Evolutionary conservation across 148 eudicot species (phyloP), one percentile per base, ranked within the genome.

Genomic region (Rhododendron kiyosumense): DNA sequence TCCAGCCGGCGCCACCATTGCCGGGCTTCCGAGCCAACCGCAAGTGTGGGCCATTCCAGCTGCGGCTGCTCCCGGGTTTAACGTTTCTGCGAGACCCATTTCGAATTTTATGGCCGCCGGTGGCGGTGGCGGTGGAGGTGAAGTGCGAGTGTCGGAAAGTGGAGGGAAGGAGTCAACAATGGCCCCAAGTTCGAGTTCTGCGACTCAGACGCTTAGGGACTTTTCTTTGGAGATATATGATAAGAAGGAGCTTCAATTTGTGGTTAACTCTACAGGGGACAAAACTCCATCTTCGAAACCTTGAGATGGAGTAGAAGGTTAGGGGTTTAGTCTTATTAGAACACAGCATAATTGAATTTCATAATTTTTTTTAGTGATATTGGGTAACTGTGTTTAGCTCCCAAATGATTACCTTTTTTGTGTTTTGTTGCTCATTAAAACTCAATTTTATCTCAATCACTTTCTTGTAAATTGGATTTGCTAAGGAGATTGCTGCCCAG

Each of bases 31-130:
- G 43, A 86, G 87, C 52, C 96, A 89, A 65, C 86, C 89, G 0
- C 98, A 93, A 12, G 81, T 91, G 15, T 96, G 99, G 99, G 96
- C 97, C 36, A 90, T 94, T 43, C 96, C 98, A 28, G 89, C 93
- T 6, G 45, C 45, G 45, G 45, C 45, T 41, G 45, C 45, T 1
- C 93, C 96, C 1, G 86, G 93, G 10, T 93, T 92, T 20, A 91
- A 89, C 81, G 86, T 94, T 0, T 48, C 94, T 8, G 88, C 90
- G 0, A 88, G 92, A 84, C 94, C 96, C 9, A 48, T 93, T 4
- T 73, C 93, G 45, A 85, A 84, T 20, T 91, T 82, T 36, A 85
- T 88, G 4, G 73, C 88, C 4, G 85, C 87, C 26, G 13, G n/a
- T 15, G 83, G 85, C 26, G 13, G n/a, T 15, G 83, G 85, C 7